Evolutionary conservation across 2,329 filamentous ascomycete species (phyloP).

Genomic region (Corinectria fuckeliana): DNA sequence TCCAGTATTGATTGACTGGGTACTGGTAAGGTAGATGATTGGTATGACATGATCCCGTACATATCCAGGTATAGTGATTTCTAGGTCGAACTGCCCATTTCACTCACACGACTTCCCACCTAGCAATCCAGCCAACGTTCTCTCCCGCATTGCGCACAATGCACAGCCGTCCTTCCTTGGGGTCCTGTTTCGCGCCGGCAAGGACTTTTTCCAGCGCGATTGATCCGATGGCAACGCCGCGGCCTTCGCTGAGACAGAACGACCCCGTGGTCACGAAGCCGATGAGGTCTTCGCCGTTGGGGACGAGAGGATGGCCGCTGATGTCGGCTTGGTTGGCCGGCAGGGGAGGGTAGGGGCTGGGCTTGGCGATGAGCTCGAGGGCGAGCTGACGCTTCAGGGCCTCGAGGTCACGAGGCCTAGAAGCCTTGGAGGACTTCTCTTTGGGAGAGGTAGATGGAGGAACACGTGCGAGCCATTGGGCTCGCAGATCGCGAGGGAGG

Average conservation of each 20-base stretch:
- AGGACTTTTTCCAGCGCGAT: conserved; percentile 67
- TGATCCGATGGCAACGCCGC: conserved; percentile 76
- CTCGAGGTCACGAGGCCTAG: conserved; percentile 40
- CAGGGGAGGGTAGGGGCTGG: conserved; percentile 41
- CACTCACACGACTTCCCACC: conserved; percentile 71
- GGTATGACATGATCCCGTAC: background rate
- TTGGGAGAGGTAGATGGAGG: conserved; percentile 29
- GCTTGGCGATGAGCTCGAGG: conserved; percentile 54
- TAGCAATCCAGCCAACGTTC: conserved; percentile 76
- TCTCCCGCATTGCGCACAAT: conserved; percentile 84
- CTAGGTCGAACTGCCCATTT: background rate
- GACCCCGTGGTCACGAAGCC: conserved; percentile 91
- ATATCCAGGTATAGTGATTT: background rate
- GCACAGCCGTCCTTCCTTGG: conserved; percentile 65
- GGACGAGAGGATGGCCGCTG: conserved; percentile 70
- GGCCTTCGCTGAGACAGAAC: conserved; percentile 79
- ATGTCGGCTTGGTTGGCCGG: conserved; percentile 47
- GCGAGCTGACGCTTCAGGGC: conserved; percentile 53
- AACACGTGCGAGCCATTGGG: conserved; percentile 73
- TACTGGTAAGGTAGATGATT: too few relatives aligned
- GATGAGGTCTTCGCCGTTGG: conserved; percentile 76
- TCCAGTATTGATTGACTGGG: background rate
- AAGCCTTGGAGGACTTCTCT: conserved; percentile 21
- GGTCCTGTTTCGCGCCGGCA: conserved; percentile 39
- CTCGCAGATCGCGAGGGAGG: conserved; percentile 60